phyloP scores from a whole-genome alignment of 345 rosid genomes.

The Populus ilicifolia region DNA sequence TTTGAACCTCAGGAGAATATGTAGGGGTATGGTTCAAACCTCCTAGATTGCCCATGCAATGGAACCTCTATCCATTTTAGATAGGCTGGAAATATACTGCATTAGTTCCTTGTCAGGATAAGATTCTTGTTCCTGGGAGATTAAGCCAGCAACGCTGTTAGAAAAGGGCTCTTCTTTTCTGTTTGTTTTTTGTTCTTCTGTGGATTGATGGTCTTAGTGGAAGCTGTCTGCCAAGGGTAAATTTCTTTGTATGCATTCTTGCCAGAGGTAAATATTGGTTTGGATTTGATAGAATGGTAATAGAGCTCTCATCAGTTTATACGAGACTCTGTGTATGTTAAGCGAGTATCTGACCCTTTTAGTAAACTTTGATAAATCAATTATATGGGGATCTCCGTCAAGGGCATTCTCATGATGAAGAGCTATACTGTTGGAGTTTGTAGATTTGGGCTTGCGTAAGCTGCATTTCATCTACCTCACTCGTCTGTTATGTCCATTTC shows the following conservation, averaged over 20 bases:
- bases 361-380: neutral
- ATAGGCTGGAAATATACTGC: neutral
- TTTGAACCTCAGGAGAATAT: neutral
- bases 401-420: neutral
- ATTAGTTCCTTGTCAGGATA: neutral
- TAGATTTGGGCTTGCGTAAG: neutral
- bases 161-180: neutral
- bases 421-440: neutral
- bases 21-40: neutral
- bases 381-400: neutral
- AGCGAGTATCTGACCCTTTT: neutral
- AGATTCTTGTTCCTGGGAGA: neutral
- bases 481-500: constrained; percentile 3
- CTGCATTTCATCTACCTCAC: constrained; percentile 2
- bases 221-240: neutral
- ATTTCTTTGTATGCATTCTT: neutral
- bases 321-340: neutral
- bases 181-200: neutral
- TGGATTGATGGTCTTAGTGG: neutral
- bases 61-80: neutral
- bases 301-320: neutral
- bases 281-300: neutral
- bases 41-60: neutral
- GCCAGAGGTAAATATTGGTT: neutral
- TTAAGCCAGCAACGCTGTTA: neutral